Conservation (phyloP, 805 yeast genomes). For the Candida takata region DNA sequence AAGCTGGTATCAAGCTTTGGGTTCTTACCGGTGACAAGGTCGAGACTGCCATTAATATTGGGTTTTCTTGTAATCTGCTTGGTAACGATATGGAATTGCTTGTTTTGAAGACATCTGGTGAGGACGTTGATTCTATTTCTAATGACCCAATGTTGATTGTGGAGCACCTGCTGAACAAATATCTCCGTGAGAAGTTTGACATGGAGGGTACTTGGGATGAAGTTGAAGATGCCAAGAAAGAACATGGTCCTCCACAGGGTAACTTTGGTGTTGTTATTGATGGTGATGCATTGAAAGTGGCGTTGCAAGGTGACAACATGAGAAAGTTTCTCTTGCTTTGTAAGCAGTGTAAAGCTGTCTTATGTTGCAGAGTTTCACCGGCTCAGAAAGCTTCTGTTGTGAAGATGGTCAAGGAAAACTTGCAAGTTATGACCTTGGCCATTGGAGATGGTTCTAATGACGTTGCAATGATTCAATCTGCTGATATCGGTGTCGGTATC, state of each 20-base stretch:
- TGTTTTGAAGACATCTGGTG: constrained; percentile 54
- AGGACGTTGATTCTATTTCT: constrained; percentile 41
- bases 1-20: constrained; percentile 82
- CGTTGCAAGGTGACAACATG: constrained; percentile 37
- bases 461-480: constrained; percentile 87
- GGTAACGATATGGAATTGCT: constrained; percentile 71
- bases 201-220: constrained; percentile 57
- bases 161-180: constrained; percentile 41
- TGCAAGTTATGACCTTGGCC: constrained; percentile 79
- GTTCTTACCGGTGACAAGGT: constrained; percentile 84
- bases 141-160: constrained; percentile 35
- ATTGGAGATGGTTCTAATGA: constrained; percentile 89
- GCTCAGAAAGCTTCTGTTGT: constrained; percentile 85
- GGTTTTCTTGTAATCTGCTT: constrained; percentile 74
- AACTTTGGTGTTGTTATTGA: constrained; percentile 68
- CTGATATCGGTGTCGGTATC: constrained; percentile 83
- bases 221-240: constrained; percentile 42
- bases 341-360: constrained; percentile 73
- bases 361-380: constrained; percentile 86
- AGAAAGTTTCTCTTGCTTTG: constrained; percentile 60
- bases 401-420: constrained; percentile 61
- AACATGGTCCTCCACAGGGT: constrained; percentile 63
- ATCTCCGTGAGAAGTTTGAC: constrained; percentile 46
- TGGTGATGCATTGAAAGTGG: constrained; percentile 67
- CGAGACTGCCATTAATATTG: constrained; percentile 86